Percentiles rank a stretch among this genome's conserved stretches.
Evolutionary conservation across 2,329 filamentous ascomycete genomes (phyloP).

Genomic region (Fusarium marasasianum): DNA sequence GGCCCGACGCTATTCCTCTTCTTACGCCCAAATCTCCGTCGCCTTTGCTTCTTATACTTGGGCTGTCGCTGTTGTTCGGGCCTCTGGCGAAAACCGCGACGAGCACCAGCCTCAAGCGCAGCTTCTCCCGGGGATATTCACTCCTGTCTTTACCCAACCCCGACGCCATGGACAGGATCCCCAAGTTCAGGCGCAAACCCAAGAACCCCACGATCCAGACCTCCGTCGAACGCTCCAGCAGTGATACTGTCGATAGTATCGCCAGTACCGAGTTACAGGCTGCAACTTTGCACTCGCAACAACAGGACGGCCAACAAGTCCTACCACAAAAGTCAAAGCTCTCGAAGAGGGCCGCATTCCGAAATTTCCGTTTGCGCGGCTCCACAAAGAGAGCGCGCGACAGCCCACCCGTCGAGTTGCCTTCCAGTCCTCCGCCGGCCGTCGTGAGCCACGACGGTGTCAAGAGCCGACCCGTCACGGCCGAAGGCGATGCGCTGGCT

Average conservation of each 20-base stretch:
- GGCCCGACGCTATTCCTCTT: conserved; percentile 35
- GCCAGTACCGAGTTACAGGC: conserved; percentile 41
- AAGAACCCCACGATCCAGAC: conserved; percentile 56
- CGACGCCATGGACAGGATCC: conserved; percentile 53
- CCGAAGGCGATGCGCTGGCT: conserved; percentile 27
- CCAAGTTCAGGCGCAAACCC: conserved; percentile 55
- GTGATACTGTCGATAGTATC: conserved; percentile 42
- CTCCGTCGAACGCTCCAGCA: conserved; percentile 48
- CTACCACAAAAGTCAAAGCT: conserved; percentile 38
- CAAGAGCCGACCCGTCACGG: conserved; percentile 38
- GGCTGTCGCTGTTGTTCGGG: conserved; percentile 7
- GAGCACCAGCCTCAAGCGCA: conserved; percentile 22
- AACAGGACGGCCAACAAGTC: conserved; percentile 24
- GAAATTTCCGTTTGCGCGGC: conserved; percentile 55
- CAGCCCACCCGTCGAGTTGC: conserved; percentile 51
- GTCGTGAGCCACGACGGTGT: conserved; percentile 51
- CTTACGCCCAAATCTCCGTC: conserved; percentile 33
- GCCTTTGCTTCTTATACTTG: conserved; percentile 27
- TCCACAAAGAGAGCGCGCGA: conserved; percentile 58
- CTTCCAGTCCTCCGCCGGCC: conserved; percentile 45
- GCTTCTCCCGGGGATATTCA: conserved; percentile 19
- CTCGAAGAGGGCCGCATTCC: conserved; percentile 53
- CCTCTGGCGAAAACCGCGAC: conserved; percentile 16
- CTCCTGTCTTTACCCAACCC: conserved; percentile 11
- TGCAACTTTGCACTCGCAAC: conserved; percentile 33